Conservation (phyloP, 2,329 filamentous ascomycete species). For the Aspergillus proliferans region DNA sequence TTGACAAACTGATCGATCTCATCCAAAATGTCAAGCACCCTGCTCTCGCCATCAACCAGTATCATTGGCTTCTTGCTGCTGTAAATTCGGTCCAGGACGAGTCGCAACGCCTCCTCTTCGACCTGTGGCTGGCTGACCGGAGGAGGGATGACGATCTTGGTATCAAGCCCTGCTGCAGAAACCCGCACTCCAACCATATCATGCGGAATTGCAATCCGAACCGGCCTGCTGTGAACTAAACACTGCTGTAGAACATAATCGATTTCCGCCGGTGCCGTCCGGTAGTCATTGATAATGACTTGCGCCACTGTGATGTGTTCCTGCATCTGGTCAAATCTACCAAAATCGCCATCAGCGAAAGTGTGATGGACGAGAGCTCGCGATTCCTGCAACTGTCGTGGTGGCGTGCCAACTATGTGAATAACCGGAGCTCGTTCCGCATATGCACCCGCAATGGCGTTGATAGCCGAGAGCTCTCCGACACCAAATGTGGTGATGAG, state of each 20-base stretch:
- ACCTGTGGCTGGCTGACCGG: conserved; percentile 5
- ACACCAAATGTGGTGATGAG: conserved; percentile 48
- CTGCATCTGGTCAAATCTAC: conserved; percentile 46
- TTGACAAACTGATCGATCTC: conserved; percentile 39
- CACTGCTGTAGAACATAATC: conserved; percentile 47
- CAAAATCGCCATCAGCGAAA: conserved; percentile 53
- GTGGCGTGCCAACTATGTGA: conserved; percentile 53
- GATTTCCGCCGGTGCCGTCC: conserved; percentile 44
- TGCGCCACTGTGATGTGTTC: conserved; percentile 46
- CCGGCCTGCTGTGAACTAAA: conserved; percentile 49
- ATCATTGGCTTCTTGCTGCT: conserved; percentile 44
- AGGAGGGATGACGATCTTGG: conserved; percentile 5
- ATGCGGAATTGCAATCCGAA: conserved; percentile 49
- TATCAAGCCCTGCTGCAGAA: conserved; percentile 7
- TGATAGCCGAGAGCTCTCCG: conserved; percentile 61
- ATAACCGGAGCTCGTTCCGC: conserved; percentile 66
- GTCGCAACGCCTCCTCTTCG: conserved; percentile 17
- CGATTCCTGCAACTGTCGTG: conserved; percentile 38
- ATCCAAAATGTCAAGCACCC: conserved; percentile 32
- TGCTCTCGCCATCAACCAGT: conserved; percentile 45
- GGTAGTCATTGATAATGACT: conserved; percentile 39
- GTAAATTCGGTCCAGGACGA: conserved; percentile 37
- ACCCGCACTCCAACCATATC: conserved; percentile 42
- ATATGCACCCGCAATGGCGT: conserved; percentile 66
- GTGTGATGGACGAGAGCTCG: conserved; percentile 58